phyloP scores from a whole-genome alignment of 2,329 filamentous ascomycete genomes.

The Nannizziopsis arthrosporioides region DNA sequence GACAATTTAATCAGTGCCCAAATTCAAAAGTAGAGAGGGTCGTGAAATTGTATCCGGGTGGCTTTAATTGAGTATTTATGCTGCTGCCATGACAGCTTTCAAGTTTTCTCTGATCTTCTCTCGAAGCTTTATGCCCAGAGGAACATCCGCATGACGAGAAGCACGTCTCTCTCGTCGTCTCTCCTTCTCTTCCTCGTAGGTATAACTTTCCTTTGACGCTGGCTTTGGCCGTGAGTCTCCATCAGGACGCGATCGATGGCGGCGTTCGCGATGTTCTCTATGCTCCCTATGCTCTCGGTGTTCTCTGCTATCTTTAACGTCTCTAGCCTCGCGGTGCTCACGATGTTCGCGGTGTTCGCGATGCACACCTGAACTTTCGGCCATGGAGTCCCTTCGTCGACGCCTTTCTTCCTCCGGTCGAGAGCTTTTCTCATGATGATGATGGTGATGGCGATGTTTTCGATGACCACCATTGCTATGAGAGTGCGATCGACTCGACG shows the following conservation, averaged over 20 bases:
- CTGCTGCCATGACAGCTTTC: conserved; percentile 12
- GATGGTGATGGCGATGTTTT: conserved; percentile 11
- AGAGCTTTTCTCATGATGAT: conserved; percentile 1
- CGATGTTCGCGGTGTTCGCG: conserved; percentile 5
- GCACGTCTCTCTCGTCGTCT: conserved; percentile 5
- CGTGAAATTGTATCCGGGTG: neutral
- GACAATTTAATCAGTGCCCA: neutral
- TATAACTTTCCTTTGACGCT: conserved; percentile 11
- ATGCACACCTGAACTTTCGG: neutral
- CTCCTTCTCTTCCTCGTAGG: conserved; percentile 7
- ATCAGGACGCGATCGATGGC: conserved; percentile 8
- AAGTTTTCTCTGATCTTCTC: conserved; percentile 12
- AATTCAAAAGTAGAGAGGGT: neutral
- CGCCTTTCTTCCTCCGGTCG: conserved; percentile 5
- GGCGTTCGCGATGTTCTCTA: neutral
- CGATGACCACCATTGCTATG: conserved; percentile 20
- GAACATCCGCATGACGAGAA: conserved; percentile 6
- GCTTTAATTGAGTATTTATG: neutral
- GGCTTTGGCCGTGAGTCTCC: conserved; percentile 4
- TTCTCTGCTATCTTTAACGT: neutral
- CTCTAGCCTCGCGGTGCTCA: neutral
- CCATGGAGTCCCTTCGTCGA: conserved; percentile 3
- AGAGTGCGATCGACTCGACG: conserved; percentile 22
- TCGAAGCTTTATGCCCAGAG: conserved; percentile 8
- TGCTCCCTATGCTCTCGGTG: neutral